phyloP scores from a whole-genome alignment of 2,329 filamentous ascomycete species.

The Pseudopithomyces chartarum region DNA sequence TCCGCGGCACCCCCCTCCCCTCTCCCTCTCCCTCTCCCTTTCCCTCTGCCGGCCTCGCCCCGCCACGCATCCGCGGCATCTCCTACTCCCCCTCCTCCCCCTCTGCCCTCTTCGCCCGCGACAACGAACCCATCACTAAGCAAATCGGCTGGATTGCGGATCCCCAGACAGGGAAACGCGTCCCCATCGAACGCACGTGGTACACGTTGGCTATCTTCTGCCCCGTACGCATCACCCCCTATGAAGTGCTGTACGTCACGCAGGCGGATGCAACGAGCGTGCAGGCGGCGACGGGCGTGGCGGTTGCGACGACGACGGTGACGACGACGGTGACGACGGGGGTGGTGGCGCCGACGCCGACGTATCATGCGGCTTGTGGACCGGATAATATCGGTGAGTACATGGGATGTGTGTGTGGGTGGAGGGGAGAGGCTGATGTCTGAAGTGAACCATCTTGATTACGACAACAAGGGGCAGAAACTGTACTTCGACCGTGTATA shows the following conservation, averaged over 20 bases:
- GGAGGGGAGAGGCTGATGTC: not conserved
- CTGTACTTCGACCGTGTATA: constrained; percentile 29
- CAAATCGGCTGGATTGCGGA: constrained; percentile 20
- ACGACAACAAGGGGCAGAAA: constrained; percentile 17
- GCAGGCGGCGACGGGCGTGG: constrained; percentile 17
- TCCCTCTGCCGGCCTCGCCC: constrained; percentile 12
- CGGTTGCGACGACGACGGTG: constrained; percentile 20
- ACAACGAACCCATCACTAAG: constrained; percentile 16
- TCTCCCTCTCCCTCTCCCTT: constrained; percentile 4
- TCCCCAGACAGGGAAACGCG: constrained; percentile 12
- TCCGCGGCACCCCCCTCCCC: not conserved
- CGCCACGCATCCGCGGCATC: constrained; percentile 15
- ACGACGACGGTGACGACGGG: constrained; percentile 22
- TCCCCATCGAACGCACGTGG: not conserved
- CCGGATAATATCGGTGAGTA: constrained; percentile 32
- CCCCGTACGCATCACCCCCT: constrained; percentile 14
- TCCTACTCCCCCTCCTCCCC: not conserved
- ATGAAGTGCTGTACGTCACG: constrained; percentile 19
- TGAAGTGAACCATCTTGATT: constrained; percentile 23
- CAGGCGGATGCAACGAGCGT: constrained; percentile 18
- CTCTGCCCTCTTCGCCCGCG: constrained; percentile 19
- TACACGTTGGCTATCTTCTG: constrained; percentile 23
- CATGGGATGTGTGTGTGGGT: not conserved
- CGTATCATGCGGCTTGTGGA: constrained; percentile 27
- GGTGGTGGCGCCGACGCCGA: constrained; percentile 16